Evolutionary conservation across 2,329 filamentous ascomycete species (phyloP).

Genomic region (Epichloe baconii): DNA sequence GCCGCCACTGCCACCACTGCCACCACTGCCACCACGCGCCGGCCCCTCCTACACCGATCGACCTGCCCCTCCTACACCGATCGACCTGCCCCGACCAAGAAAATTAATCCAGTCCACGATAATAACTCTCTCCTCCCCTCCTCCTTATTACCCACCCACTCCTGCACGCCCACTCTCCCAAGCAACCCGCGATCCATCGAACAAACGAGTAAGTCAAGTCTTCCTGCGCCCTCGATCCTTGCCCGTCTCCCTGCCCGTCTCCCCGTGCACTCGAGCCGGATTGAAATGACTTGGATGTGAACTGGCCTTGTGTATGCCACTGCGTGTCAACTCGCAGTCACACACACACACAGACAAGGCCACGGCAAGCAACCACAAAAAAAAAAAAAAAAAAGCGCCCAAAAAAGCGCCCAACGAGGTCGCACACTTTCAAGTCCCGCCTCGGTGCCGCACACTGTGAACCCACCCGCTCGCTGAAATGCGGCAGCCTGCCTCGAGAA

Average conservation of each 20-base stretch:
- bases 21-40: background rate
- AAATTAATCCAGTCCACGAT: constrained; percentile 5
- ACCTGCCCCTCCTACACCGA: background rate
- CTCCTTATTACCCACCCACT: constrained; percentile 2
- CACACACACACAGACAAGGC: background rate
- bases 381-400: no score
- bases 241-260: background rate
- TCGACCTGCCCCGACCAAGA: constrained; percentile 5
- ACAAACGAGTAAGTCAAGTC: constrained; percentile 9
- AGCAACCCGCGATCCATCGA: constrained; percentile 6
- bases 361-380: background rate
- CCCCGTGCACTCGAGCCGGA: background rate
- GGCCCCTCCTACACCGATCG: background rate
- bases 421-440: background rate
- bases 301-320: background rate
- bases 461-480: constrained; percentile 9
- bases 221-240: background rate
- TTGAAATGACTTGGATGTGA: background rate
- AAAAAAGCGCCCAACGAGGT: background rate
- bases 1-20: no score
- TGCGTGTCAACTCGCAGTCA: background rate
- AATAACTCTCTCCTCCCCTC: constrained; percentile 4
- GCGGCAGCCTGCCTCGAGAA: constrained; percentile 2
- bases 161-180: constrained; percentile 5
- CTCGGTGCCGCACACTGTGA: constrained; percentile 1